Evolutionary conservation across 257 asterid genomes (phyloP), one percentile per base, ranked within the genome.

Genomic region (Datura wrightii): DNA sequence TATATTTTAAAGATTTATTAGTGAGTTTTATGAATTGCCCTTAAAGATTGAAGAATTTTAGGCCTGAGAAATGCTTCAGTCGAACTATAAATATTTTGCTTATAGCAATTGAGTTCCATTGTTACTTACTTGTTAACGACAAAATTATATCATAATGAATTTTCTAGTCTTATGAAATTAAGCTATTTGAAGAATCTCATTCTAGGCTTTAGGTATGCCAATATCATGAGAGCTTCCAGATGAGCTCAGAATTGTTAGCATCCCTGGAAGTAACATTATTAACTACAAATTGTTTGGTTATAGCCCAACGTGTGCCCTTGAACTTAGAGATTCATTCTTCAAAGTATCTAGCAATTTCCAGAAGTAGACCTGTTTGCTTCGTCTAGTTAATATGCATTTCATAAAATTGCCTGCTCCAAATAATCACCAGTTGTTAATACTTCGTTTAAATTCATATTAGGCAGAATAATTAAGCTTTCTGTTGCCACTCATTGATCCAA

Each of bases 311-410:
- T 37, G 15, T 13, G 14, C 69, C 39, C 60, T 54, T 54, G 60
- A 54, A 54, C 19, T 14, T 54, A 14, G 14, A 66, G 48, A 66
- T 36, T 66, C 74, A 5, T 36, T 66, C 19, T 36, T 66, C 48
- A 66, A 36, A 14, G 6, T 66, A 36, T 36, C 74, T 13, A 3
- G 74, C 48, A 13, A 66, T 66, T 36, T 14, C 48, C 6, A 66
- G 74, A 6, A 11, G 74, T 66, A 66, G 74, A 66, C 46, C 24
- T 66, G 48, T 66, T 36, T 66, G 24, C 11, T 6, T 66, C 19
- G 48, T 36, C 74, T 36, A 66, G n/a, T 36, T 66, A 66, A 66
- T 36, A 10, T 66, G 74, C 74, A 66, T 66, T 36, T 48, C 48
- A 36, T 36, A 66, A 14, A 36, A 36, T 66, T 13, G 48, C 74